Conservation (phyloP, 352 stramenopile genomes). For the Phytophthora tubulina region DNA sequence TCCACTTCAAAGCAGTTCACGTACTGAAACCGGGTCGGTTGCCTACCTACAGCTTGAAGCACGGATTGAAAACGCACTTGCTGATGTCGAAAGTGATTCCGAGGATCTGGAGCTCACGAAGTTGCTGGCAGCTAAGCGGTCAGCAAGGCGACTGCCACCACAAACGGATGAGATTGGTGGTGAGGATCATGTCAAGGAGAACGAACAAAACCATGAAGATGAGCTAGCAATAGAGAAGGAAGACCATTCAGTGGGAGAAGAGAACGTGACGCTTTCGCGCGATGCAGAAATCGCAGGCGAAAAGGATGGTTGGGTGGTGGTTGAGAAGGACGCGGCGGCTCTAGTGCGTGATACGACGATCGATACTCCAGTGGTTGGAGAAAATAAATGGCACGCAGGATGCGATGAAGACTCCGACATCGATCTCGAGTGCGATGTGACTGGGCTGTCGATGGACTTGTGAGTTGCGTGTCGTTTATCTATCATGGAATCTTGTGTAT, state of each 20-base stretch:
- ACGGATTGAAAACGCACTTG: constrained; percentile 1
- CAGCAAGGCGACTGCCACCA: constrained; percentile 22
- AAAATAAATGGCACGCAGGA: not conserved
- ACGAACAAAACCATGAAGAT: not conserved
- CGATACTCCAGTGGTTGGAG: not conserved
- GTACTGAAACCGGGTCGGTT: not conserved
- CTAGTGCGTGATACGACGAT: not conserved
- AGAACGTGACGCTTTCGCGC: not conserved
- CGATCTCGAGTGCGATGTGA: constrained; percentile 27
- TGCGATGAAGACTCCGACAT: constrained; percentile 19
- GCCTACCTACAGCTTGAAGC: not conserved
- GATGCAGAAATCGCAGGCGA: not conserved
- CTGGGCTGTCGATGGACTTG: constrained; percentile 72
- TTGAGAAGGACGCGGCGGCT: constrained; percentile 6
- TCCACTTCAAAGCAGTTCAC: not conserved
- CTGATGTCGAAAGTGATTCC: constrained; percentile 10
- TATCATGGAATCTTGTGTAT: constrained; percentile 24
- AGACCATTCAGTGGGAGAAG: not conserved
- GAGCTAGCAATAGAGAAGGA: not conserved
- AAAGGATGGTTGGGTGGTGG: constrained; percentile 19
- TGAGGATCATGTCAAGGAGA: not conserved
- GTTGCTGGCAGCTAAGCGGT: constrained; percentile 45
- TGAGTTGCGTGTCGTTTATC: constrained; percentile 40
- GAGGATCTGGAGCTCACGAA: constrained; percentile 42
- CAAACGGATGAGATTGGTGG: not conserved